phyloP scores from a whole-genome alignment of 2,329 filamentous ascomycete genomes.

The Colletotrichum graminicola region DNA sequence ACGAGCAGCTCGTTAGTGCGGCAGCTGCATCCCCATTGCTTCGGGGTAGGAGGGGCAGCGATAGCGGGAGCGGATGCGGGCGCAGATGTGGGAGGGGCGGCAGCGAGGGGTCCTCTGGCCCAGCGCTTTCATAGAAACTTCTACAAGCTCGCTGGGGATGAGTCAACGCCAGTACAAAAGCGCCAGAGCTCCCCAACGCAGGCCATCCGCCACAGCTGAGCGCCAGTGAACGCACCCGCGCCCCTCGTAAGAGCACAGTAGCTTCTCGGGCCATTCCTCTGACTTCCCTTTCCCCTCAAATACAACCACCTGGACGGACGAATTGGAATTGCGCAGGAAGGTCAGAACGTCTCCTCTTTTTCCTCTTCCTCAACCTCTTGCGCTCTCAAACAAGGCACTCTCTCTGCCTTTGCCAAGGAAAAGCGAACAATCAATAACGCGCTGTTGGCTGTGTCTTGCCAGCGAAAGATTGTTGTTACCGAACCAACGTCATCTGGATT shows the following conservation, averaged over 20 bases:
- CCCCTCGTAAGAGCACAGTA: conserved; percentile 37
- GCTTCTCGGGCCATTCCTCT: conserved; percentile 29
- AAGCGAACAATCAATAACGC: conserved; percentile 3
- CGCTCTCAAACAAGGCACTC: neutral
- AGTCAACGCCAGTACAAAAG: conserved; percentile 56
- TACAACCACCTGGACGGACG: conserved; percentile 25
- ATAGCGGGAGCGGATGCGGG: conserved; percentile 30
- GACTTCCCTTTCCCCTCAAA: conserved; percentile 28
- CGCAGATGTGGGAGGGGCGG: conserved; percentile 37
- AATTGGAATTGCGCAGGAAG: conserved; percentile 22
- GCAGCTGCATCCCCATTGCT: conserved; percentile 32
- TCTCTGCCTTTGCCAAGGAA: conserved; percentile 4
- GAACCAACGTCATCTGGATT: conserved; percentile 16
- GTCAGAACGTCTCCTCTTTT: conserved; percentile 24
- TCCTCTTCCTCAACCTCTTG: conserved; percentile 6
- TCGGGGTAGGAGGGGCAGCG: conserved; percentile 40
- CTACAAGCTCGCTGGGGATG: conserved; percentile 54
- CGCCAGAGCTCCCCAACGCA: conserved; percentile 46
- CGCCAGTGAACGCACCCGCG: conserved; percentile 37
- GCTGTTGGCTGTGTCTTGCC: conserved; percentile 3
- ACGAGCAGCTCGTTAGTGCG: conserved; percentile 34
- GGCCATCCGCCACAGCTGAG: conserved; percentile 45
- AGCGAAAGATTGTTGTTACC: conserved; percentile 4
- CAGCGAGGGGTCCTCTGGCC: conserved; percentile 23
- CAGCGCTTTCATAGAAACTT: conserved; percentile 55